These are phyloP conservation scores for Nannochloris sp. DNA, from an alignment of 139 green algal species.

Conservation along the genomic window DNA sequence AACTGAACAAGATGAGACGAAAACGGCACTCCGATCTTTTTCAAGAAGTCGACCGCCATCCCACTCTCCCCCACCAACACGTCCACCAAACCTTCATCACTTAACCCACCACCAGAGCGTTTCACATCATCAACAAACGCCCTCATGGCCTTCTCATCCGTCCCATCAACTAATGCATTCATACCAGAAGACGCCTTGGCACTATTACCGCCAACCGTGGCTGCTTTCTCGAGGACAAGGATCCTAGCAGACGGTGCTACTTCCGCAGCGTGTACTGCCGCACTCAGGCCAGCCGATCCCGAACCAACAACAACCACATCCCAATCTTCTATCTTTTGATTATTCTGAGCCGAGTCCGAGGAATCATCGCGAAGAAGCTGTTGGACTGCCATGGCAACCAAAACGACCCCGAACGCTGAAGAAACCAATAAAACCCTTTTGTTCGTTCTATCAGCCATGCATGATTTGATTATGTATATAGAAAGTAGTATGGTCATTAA, in stretches of 20 bases:
- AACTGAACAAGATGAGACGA: slow-evolving; percentile 32
- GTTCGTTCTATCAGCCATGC: too few relatives aligned
- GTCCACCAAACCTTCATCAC: slow-evolving; percentile 39
- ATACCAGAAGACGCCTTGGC: slow-evolving; percentile 62
- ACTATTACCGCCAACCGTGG: slow-evolving; percentile 56
- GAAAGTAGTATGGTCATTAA: too few relatives aligned
- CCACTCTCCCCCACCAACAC: slow-evolving; percentile 33
- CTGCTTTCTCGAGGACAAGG: slow-evolving; percentile 59
- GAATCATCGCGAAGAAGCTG: too few relatives aligned
- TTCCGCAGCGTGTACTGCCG: slow-evolving; percentile 27
- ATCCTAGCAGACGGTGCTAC: slow-evolving; percentile 12
- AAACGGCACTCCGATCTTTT: slow-evolving; percentile 31
- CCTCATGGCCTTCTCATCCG: slow-evolving; percentile 17
- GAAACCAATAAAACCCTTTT: too few relatives aligned
- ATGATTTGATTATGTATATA: too few relatives aligned
- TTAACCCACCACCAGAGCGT: slow-evolving; percentile 40
- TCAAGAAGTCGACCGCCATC: slow-evolving; percentile 36
- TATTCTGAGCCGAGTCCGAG: too few relatives aligned
- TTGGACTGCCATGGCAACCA: background rate
- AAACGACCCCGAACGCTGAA: background rate
- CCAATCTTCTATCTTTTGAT: background rate
- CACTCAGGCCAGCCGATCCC: slow-evolving; percentile 45
- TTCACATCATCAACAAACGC: slow-evolving; percentile 42
- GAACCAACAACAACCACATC: slow-evolving; percentile 45
- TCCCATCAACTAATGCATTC: slow-evolving; percentile 38